These are phyloP conservation scores for Rhodotorula sp. DNA, from an alignment of 1,284 basidiomycete species.

Conservation along the genomic window DNA sequence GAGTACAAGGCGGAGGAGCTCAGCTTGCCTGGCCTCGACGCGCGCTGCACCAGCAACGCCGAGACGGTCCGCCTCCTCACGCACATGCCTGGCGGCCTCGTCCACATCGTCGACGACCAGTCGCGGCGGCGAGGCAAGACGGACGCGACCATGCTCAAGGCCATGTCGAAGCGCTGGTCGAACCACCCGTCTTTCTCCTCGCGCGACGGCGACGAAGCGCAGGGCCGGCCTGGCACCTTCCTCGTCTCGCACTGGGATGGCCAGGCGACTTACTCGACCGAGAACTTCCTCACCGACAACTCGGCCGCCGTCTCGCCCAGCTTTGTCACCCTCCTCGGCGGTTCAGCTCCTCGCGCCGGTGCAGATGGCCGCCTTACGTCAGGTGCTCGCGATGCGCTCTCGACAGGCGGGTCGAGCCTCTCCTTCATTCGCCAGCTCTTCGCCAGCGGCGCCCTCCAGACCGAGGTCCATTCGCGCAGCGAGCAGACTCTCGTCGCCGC, in stretches of 20 bases:
- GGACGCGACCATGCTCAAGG: slow-evolving; percentile 89
- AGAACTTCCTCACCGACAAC: slow-evolving; percentile 85
- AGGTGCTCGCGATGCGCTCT: slow-evolving; percentile 41
- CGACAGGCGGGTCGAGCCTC: slow-evolving; percentile 73
- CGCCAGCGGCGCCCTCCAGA: slow-evolving; percentile 79
- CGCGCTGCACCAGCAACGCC: slow-evolving; percentile 82
- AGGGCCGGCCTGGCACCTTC: slow-evolving; percentile 81
- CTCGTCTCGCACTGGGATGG: slow-evolving; percentile 89
- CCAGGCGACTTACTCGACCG: slow-evolving; percentile 84
- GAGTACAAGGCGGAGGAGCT: slow-evolving; percentile 88
- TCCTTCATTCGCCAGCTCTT: slow-evolving; percentile 90
- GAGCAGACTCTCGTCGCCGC: slow-evolving; percentile 92
- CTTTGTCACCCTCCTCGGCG: slow-evolving; percentile 83
- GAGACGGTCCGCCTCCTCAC: slow-evolving; percentile 85
- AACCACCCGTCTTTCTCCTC: slow-evolving; percentile 80
- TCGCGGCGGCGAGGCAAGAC: slow-evolving; percentile 83
- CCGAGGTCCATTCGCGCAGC: slow-evolving; percentile 82
- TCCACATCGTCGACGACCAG: slow-evolving; percentile 98
- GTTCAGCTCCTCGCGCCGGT: slow-evolving; percentile 47
- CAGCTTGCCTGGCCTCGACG: slow-evolving; percentile 62
- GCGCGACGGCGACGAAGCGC: slow-evolving; percentile 58
- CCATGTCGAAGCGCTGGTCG: slow-evolving; percentile 89
- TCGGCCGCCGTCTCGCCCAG: slow-evolving; percentile 86
- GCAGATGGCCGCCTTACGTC: slow-evolving; percentile 32
- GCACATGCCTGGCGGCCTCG: slow-evolving; percentile 82